Base-by-base conservation (phyloP, 257 asterid genomes). In the Mentha longifolia region DNA sequence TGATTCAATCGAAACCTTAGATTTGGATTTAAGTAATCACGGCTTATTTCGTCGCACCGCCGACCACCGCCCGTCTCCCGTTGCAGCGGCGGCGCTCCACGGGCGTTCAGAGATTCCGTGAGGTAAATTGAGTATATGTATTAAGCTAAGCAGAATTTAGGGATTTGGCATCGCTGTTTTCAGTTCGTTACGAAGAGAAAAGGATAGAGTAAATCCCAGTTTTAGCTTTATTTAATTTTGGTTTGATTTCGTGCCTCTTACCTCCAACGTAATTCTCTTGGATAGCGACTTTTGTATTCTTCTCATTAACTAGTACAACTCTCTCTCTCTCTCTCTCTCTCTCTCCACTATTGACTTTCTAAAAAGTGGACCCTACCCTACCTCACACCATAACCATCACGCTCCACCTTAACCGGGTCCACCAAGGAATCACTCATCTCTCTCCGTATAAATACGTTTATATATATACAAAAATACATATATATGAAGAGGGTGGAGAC, bases 391-490 rank as follows among this genome's bases (percentile, higher is more conserved):
- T 58, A 45, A 31, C 79, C 79, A 68, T 74, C 78, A 33, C 75
- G 75, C 72, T 65, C 82, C 87, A 68, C 80, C 77, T 57, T 80
- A 37, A 15, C 58, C 79, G 82, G 88, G 79, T 35, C 85, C 83
- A 75, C 84, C 72, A 16, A 58, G 77, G 74, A 77, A 67, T 76
- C 63, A 65, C 74, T 14, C 60, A 66, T 10, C 68, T 20, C 61
- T 50, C 71, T 25, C 76, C 75, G 76, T 80, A 65, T 74, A 59
- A 64, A 61, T 66, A 64, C 77, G 65, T 42, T 30, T 25, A 37
- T 10, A 6, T 54, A 37, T 33, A n/a, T 14, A 54, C 1, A 49
- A 19, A 6, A 37, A 45, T 12, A 65, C 49, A 13, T 4, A 8
- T 22, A 28, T 47, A 13, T 11, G 9, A 58, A 54, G 73, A 52